Conservation (phyloP, 495 filamentous ascomycete species). For the Neurospora terricola region DNA sequence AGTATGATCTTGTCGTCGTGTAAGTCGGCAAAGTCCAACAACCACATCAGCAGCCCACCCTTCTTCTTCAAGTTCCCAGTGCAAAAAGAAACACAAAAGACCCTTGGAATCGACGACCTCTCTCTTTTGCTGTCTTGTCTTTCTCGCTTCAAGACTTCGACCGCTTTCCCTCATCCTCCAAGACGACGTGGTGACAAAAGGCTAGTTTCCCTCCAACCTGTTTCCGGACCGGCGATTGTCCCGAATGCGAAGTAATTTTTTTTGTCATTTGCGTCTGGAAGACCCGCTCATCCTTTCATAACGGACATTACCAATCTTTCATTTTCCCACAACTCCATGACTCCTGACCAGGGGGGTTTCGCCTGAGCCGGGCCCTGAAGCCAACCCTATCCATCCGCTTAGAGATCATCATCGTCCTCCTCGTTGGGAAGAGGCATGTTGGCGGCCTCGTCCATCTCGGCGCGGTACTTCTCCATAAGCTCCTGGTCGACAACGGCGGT, state of each 20-base stretch:
- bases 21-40: neutral
- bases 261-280: conserved; percentile 14
- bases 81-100: neutral
- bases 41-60: neutral
- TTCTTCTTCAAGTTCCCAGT: neutral
- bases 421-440: conserved; percentile 86
- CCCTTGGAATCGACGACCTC: conserved; percentile 7
- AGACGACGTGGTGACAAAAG: neutral
- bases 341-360: conserved; percentile 3
- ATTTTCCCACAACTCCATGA: conserved; percentile 2
- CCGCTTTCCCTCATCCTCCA: neutral
- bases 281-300: conserved; percentile 19
- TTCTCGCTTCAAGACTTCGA: conserved; percentile 9
- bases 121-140: conserved; percentile 7
- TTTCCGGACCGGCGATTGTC: neutral
- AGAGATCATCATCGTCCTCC: conserved; percentile 66
- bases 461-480: conserved; percentile 69
- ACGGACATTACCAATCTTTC: conserved; percentile 21
- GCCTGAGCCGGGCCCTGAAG: neutral
- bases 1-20: neutral
- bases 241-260: neutral
- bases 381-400: conserved; percentile 15
- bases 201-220: neutral
- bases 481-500: conserved; percentile 77
- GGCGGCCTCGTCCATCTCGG: conserved; percentile 81